Conservation (phyloP, 116 monocot species). For the Phalaenopsis hybrid region DNA sequence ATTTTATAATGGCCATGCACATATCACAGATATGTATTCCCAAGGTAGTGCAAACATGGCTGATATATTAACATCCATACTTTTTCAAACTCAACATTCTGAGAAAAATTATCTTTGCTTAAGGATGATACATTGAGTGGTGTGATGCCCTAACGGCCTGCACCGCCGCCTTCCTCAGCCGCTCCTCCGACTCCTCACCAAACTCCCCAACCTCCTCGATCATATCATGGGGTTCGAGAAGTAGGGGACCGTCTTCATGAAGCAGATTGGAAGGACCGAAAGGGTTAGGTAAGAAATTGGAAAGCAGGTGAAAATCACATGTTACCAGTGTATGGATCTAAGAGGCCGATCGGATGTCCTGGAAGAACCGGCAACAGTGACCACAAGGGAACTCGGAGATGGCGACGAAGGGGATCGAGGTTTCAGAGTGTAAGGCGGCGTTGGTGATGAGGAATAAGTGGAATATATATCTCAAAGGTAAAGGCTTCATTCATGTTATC, state of each 20-base stretch:
- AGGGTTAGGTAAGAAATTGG: conserved; percentile 48
- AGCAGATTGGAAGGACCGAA: conserved; percentile 84
- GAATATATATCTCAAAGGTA: too few relatives aligned
- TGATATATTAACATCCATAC: too few relatives aligned
- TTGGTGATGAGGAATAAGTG: conserved; percentile 58
- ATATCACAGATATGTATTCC: too few relatives aligned
- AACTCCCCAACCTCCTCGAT: background rate
- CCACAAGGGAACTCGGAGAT: conserved; percentile 67
- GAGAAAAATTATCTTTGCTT: too few relatives aligned
- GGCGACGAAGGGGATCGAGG: conserved; percentile 50
- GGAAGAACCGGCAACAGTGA: conserved; percentile 97
- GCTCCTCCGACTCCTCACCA: conserved; percentile 6
- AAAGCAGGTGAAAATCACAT: conserved; percentile 34
- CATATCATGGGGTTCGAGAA: conserved; percentile 30
- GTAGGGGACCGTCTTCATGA: conserved; percentile 36
- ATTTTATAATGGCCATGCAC: too few relatives aligned
- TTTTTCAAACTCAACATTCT: too few relatives aligned
- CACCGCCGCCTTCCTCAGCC: conserved; percentile 46
- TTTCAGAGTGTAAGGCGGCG: conserved; percentile 43
- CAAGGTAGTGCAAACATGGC: too few relatives aligned
- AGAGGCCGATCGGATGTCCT: conserved; percentile 59
- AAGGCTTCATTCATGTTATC: too few relatives aligned
- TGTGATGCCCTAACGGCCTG: conserved; percentile 51
- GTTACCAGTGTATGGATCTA: conserved; percentile 50
- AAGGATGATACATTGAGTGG: too few relatives aligned